phyloP scores from a whole-genome alignment of 306 rosid genomes.

The Echinosophora koreensis region DNA sequence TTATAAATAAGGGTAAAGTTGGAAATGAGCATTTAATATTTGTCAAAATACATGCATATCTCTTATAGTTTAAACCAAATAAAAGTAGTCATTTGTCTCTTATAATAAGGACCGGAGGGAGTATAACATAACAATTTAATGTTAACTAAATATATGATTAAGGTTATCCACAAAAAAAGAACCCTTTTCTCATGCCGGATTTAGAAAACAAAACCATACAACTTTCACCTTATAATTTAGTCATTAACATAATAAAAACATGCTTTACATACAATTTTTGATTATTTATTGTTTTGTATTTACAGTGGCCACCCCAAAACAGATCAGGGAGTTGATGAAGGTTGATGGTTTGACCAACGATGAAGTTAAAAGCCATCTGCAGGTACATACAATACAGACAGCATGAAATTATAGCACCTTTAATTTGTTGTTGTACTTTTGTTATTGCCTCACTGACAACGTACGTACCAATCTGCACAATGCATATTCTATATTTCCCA shows the following conservation, averaged over 20 bases:
- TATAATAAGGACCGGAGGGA: no score
- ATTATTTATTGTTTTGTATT: constrained; percentile 1
- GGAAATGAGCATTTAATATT: no score
- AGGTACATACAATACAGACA: constrained; percentile 56
- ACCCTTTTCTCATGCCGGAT: not conserved
- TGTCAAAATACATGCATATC: no score
- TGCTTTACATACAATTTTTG: not conserved
- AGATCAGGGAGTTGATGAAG: constrained; percentile 98
- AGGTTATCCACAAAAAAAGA: not conserved
- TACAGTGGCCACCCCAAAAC: constrained; percentile 97
- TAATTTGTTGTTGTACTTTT: constrained; percentile 1
- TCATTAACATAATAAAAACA: constrained; percentile 18
- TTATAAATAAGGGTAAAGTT: no score
- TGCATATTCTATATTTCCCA: constrained; percentile 27
- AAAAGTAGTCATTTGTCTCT: no score
- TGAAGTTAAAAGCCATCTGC: constrained; percentile 99
- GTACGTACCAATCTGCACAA: constrained; percentile 44
- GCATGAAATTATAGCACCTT: constrained; percentile 31
- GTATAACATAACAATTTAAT: not conserved
- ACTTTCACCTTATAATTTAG: not conserved
- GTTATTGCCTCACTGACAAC: constrained; percentile 44
- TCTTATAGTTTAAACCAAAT: no score
- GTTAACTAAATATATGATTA: not conserved
- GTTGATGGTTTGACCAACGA: constrained; percentile 99
- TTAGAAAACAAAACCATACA: not conserved